Base-by-base conservation (phyloP, 192 early-diverging fungal genomes). In the Linnemannia hyalina region DNA sequence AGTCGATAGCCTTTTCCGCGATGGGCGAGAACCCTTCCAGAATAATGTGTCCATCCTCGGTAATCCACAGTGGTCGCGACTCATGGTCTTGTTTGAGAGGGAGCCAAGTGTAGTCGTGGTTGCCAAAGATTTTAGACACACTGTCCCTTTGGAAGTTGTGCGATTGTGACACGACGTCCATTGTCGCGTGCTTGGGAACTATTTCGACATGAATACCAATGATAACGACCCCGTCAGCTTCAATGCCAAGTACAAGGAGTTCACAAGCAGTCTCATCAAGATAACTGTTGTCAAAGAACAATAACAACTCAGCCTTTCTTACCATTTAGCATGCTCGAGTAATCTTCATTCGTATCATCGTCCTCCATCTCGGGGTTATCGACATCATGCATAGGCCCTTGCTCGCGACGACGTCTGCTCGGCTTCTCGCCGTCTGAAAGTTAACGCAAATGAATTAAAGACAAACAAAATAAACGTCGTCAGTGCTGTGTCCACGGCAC, bases 21-120 rank as follows among this genome's bases (percentile, higher is more conserved):
- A 99, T 97, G 8, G 97, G 97, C 11, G 98, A 99, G 73, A 99
- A 99, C 20, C 96, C 96, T 91, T 99, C 99, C 1, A 99, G 91
- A 60, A 97, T 96, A 77, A 99, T 96, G 63, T 95, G 91, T 6
- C 95, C 93, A 89, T 91, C 95, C 69, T 93, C 94, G 82, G 92
- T 94, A 74, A 99, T 97, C 95, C 95, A 99, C 29, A 99, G 90
- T 29, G 99, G 99, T 35, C 99, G 93, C 18, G 94, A 92, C 52
- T 87, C 88, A 88, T 98, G 97, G 90, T 99, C 98, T 0, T 88
- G 80, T 89, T 99, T 99, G 70, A 99, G 93, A 60, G 90, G 86
- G 26, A 97, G 88, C 82, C 92, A 91, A 49, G 95, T 96, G 82
- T 94, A 96, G 87, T 96, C 95, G 77, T 93, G 89, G 73, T 92